phyloP scores from a whole-genome alignment of 2,329 filamentous ascomycete genomes.

The Epichloe aotearoae region DNA sequence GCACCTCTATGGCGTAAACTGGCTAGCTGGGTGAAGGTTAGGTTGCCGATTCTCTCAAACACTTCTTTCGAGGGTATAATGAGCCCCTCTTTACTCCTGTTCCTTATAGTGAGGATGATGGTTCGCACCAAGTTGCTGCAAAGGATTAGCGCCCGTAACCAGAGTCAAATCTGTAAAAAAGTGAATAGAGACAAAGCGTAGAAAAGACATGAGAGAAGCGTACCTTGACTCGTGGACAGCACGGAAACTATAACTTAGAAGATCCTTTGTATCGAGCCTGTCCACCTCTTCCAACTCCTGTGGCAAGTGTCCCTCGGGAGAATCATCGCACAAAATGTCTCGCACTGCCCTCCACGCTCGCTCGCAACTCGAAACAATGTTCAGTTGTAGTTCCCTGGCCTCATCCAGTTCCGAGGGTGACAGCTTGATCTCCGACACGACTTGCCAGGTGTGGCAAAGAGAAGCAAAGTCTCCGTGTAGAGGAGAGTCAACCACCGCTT shows the following conservation, averaged over 20 bases:
- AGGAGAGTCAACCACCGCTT: constrained; percentile 52
- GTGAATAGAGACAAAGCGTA: not conserved
- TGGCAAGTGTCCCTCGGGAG: constrained; percentile 76
- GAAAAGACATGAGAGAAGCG: constrained; percentile 5
- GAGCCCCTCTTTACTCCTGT: constrained; percentile 27
- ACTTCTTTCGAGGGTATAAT: constrained; percentile 38
- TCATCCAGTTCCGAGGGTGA: constrained; percentile 20
- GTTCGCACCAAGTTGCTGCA: constrained; percentile 57
- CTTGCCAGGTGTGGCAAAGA: constrained; percentile 43
- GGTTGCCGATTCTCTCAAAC: constrained; percentile 53
- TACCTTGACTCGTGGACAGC: constrained; percentile 90
- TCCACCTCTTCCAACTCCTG: constrained; percentile 61
- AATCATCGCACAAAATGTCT: constrained; percentile 78
- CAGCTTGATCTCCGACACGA: constrained; percentile 29
- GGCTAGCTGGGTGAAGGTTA: constrained; percentile 73
- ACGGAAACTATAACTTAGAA: constrained; percentile 89
- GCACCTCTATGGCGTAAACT: constrained; percentile 81
- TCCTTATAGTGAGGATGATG: constrained; percentile 41
- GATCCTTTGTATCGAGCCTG: constrained; percentile 70
- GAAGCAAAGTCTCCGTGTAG: constrained; percentile 60
- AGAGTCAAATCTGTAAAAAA: not conserved
- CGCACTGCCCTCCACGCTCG: constrained; percentile 68
- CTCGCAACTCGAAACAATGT: constrained; percentile 46
- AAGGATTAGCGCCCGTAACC: not conserved
- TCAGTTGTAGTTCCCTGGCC: constrained; percentile 32